Base-by-base conservation (phyloP, 768 basidiomycete genomes). In the Agrocybe pediades region DNA sequence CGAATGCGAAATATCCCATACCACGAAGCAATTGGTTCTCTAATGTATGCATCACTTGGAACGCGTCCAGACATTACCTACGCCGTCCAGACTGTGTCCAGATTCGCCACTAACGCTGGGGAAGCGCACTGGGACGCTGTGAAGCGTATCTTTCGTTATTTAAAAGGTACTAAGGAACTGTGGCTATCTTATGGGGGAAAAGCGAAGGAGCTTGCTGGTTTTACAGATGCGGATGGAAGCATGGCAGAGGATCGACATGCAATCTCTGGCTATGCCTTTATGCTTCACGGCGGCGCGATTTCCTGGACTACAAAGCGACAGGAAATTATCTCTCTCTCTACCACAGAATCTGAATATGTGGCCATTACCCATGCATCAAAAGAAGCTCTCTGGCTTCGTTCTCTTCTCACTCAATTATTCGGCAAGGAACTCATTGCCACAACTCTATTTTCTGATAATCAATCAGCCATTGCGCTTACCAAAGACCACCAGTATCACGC, bases 141-240 rank as follows among this genome's bases (percentile, higher is more conserved):
- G 8, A 71, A 71, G 50, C 68, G 65, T 41, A 54, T 76, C 19
- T 63, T 71, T 33, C 63, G 65, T 4, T 80, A 79, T 58, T 59
- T 80, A 26, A 58, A 57, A 27, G 65, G 54, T 6, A 65, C 63
- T n/a, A n/a, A n/a, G n/a, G n/a, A n/a, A n/a, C n/a, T n/a, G n/a
- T n/a, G n/a, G n/a, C n/a, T n/a, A n/a, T 9, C 43, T 65, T 53
- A 59, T 61, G 6, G 51, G 53, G 16, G 30, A 45, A 9, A 53
- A 62, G 23, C 56, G 52, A n/a, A n/a, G 17, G 49, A 55, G 16
- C 51, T 68, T 13, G 59, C 61, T 36, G 64, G 63, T 0, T 62
- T 41, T 50, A 57, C 57, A 3, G 66, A 67, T 56, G 63, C 71
- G 39, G 53, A 61, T 61, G 57, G 61, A 20, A 41, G 23, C 17